Base-by-base conservation (phyloP, 2,329 filamentous ascomycete species). In the Aspergillus neotritici region DNA sequence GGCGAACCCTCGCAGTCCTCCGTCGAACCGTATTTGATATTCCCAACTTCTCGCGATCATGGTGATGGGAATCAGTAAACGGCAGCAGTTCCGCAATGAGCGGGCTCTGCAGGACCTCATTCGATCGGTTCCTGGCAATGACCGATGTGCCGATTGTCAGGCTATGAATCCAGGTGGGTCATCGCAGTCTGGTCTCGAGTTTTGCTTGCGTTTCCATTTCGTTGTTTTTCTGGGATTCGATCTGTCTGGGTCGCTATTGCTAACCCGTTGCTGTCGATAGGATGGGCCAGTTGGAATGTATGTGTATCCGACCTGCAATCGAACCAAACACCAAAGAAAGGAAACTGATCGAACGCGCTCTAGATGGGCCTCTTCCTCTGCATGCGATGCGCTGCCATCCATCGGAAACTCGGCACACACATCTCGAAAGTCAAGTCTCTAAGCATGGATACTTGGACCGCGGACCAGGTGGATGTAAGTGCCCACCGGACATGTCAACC, bases 401-500 rank as follows among this genome's bases (percentile, higher is more conserved):
- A 98, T 73, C 87, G 93, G 62, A 97, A 97, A 70, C 76, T 98
- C 60, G 93, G 93, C 49, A 97, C 93, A 32, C 93, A 98, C 68
- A 88, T 98, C 51, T 96, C 90, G 54, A 98, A 98, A 68, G 89
- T 98, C 73, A 98, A 98, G 70, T 97, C 90, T 31, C 70, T 98
- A 71, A 97, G 86, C 67, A 97, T 98, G 90, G 93, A 98, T 69
- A 93, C 85, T 55, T 98, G 93, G 93, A 83, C 86, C 37, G 84
- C 84, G 60, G 93, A 97, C 48, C 93, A 98, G 71, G 90, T 98
- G 51, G 93, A 98, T 70, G 90, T 95, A 74, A 69, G 79, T 69
- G 46, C 30, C 6, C 9, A 37, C 33, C 10, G 16, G 31, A 35
- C 3, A 9, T 8, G 21, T 8, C 21, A 2, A 25, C 1, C 21